phyloP scores from a whole-genome alignment of 2,329 filamentous ascomycete species.

The Fusarium nodosum region DNA sequence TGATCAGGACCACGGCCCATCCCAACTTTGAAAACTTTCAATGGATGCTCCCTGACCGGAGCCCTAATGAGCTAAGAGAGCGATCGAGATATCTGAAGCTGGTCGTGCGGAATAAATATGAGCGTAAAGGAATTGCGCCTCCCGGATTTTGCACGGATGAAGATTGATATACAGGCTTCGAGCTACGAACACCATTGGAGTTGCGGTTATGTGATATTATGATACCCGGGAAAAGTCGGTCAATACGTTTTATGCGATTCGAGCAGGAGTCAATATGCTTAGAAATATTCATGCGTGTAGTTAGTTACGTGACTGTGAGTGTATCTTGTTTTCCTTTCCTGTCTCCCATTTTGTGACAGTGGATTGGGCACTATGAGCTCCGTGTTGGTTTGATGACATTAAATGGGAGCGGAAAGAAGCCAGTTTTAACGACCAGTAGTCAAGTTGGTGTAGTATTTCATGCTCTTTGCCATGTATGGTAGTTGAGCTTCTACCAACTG shows the following conservation, averaged over 20 bases:
- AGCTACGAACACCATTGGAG: conserved; percentile 6
- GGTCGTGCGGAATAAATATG: conserved; percentile 41
- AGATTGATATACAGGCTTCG: conserved; percentile 5
- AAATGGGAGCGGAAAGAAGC: conserved; percentile 10
- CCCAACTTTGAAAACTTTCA: conserved; percentile 31
- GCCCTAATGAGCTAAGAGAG: conserved; percentile 35
- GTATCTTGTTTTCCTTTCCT: not conserved
- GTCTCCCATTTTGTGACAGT: not conserved
- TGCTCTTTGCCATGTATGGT: not conserved
- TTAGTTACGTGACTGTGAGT: not conserved
- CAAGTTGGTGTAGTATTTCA: conserved; percentile 25
- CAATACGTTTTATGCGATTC: not conserved
- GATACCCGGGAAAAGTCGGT: conserved; percentile 36
- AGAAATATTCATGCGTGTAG: not conserved
- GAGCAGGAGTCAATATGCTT: conserved; percentile 8
- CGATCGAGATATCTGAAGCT: conserved; percentile 42
- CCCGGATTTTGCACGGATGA: conserved; percentile 49
- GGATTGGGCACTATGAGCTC: not conserved
- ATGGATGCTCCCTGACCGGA: conserved; percentile 35
- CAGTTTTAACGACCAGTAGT: not conserved
- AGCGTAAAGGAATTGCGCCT: conserved; percentile 31
- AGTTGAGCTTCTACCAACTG: conserved; percentile 38
- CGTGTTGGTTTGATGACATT: conserved; percentile 3
- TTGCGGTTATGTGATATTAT: conserved; percentile 31
- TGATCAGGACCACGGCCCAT: conserved; percentile 40